These are phyloP conservation scores for Cytospora chrysosperma DNA, from an alignment of 2,329 filamentous ascomycete genomes.

Conservation along the genomic window DNA sequence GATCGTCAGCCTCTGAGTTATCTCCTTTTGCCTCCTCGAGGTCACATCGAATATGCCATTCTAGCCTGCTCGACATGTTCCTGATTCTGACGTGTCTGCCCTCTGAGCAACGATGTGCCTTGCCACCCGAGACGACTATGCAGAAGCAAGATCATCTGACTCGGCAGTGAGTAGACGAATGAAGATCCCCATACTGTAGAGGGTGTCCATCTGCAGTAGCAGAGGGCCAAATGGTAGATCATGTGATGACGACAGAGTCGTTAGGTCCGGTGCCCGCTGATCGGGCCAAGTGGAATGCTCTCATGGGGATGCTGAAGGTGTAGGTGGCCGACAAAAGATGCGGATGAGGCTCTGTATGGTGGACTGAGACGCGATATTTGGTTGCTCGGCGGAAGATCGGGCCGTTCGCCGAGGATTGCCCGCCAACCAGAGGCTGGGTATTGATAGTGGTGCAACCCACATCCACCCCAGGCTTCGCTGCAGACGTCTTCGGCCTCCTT, in stretches of 20 bases:
- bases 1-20: not conserved
- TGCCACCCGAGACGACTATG: not conserved
- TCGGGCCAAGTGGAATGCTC: not conserved
- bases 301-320: conserved; percentile 14
- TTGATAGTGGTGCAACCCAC: conserved; percentile 17
- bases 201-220: not conserved
- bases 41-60: not conserved
- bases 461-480: conserved; percentile 1
- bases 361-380: conserved; percentile 7
- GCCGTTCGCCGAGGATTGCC: conserved; percentile 23
- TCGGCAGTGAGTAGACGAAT: not conserved
- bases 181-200: not conserved
- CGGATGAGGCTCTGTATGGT: conserved; percentile 13
- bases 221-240: not conserved
- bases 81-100: not conserved
- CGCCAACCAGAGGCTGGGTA: conserved; percentile 18
- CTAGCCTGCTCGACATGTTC: not conserved
- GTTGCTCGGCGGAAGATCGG: conserved; percentile 16
- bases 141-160: not conserved
- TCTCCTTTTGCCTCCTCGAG: not conserved
- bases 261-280: not conserved
- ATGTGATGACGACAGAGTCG: conserved; percentile 1
- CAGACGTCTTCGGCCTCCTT: conserved; percentile 6
- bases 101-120: not conserved
- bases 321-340: not conserved